These are phyloP conservation scores for Candida michaelii DNA, from an alignment of 805 yeast species.

Conservation along the genomic window DNA sequence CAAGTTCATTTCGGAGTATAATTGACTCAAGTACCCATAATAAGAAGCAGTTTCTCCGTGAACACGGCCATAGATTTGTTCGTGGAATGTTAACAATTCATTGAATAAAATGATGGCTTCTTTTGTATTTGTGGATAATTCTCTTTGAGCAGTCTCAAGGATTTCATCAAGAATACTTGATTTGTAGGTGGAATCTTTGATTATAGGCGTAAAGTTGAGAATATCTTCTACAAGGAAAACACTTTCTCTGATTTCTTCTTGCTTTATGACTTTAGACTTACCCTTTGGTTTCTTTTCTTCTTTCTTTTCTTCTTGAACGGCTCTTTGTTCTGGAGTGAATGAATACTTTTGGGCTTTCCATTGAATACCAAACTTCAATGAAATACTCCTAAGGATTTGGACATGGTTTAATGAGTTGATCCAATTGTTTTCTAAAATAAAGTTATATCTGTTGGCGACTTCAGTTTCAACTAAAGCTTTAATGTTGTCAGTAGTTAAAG, in stretches of 20 bases:
- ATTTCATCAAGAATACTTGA: constrained; percentile 74
- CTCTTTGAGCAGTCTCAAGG: constrained; percentile 58
- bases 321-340: constrained; percentile 39
- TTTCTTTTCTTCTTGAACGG: constrained; percentile 29
- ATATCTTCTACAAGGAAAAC: constrained; percentile 64
- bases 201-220: constrained; percentile 66
- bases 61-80: constrained; percentile 79
- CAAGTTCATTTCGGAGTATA: constrained; percentile 61
- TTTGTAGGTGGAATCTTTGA: constrained; percentile 67
- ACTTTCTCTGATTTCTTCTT: constrained; percentile 27
- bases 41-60: constrained; percentile 78
- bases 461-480: constrained; percentile 47
- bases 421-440: constrained; percentile 53
- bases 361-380: constrained; percentile 83
- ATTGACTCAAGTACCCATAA: constrained; percentile 62
- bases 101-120: constrained; percentile 48
- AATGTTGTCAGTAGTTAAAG: constrained; percentile 49
- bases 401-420: constrained; percentile 30
- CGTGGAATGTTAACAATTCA: constrained; percentile 72
- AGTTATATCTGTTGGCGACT: constrained; percentile 64
- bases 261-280: too few species aligned
- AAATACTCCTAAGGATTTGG: constrained; percentile 66
- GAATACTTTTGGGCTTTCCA: constrained; percentile 57
- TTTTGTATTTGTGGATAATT: constrained; percentile 28
- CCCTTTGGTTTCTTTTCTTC: constrained; percentile 16